A percentile compares a stretch with the other conserved stretches of the same genome.
These are phyloP conservation scores for Tubosaeta brunneosetosa DNA, from an alignment of 768 basidiomycete genomes.

Conservation along the genomic window DNA sequence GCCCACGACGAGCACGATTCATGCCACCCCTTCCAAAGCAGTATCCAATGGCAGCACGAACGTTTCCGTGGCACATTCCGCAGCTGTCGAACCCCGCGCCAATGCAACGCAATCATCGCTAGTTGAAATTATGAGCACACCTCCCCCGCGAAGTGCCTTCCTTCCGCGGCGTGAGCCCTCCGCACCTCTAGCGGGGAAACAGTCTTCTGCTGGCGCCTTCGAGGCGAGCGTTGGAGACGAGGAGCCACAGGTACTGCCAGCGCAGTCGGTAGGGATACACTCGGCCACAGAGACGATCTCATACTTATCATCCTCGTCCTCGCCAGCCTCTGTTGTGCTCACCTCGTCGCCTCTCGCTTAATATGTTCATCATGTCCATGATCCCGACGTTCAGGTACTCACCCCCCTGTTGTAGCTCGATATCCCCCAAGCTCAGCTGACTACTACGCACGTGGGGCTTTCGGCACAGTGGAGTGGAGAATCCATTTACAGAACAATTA, in stretches of 20 bases:
- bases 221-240: neutral
- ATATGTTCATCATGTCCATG: conserved; percentile 1
- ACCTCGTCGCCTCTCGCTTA: neutral
- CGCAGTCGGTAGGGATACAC: neutral
- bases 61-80: conserved; percentile 2
- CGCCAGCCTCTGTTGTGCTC: conserved; percentile 3
- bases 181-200: neutral
- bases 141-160: neutral
- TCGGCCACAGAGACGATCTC: conserved; percentile 24
- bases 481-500: conserved; percentile 94
- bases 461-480: conserved; percentile 50
- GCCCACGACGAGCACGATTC: neutral
- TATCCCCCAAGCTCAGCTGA: conserved; percentile 3
- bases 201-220: neutral
- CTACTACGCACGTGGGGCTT: conserved; percentile 1
- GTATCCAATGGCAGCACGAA: conserved; percentile 5
- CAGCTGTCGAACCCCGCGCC: neutral
- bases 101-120: neutral
- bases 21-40: neutral
- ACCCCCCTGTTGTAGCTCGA: conserved; percentile 3
- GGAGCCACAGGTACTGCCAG: neutral
- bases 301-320: conserved; percentile 8
- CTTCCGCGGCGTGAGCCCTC: neutral
- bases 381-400: conserved; percentile 1
- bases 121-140: neutral